Evolutionary conservation across 208 protist species (phyloP).

Genomic region (Acanthamoeba sp.): DNA sequence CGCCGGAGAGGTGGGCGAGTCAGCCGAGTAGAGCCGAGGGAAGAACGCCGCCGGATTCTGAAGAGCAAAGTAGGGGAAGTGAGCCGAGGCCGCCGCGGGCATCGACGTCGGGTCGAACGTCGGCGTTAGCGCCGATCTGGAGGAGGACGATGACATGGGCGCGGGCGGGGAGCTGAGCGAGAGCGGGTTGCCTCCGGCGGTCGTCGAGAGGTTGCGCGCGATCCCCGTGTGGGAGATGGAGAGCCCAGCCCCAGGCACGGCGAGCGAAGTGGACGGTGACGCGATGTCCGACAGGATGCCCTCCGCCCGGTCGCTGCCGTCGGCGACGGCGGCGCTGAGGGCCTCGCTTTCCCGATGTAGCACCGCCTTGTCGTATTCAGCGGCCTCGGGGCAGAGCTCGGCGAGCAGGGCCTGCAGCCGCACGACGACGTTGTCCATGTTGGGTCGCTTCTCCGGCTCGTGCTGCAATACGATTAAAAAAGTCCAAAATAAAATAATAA

Average conservation of each 20-base stretch:
- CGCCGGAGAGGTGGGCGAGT: background rate
- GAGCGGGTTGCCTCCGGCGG: background rate
- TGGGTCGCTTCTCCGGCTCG: constrained; percentile 46
- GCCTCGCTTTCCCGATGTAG: too few relatives aligned
- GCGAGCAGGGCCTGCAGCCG: background rate
- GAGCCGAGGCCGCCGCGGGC: background rate
- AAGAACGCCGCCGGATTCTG: background rate
- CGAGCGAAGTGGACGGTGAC: background rate
- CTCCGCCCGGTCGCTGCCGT: too few relatives aligned
- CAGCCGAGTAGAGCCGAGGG: background rate
- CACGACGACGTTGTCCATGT: background rate
- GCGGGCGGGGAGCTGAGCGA: background rate
- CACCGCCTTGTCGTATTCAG: constrained; percentile 20
- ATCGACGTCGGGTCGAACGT: background rate
- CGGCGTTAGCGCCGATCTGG: background rate
- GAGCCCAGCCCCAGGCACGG: background rate
- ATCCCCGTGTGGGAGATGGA: background rate
- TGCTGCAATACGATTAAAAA: background rate
- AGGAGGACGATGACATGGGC: too few relatives aligned
- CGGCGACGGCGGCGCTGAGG: too few relatives aligned
- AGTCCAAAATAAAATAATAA: too few relatives aligned
- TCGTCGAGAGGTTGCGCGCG: background rate
- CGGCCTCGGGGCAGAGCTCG: constrained; percentile 7
- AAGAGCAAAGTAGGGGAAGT: background rate
- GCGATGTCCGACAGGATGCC: too few relatives aligned